phyloP scores from a whole-genome alignment of 1,139 yeast species.

The Nakaseomyces kungkrabaensis region DNA sequence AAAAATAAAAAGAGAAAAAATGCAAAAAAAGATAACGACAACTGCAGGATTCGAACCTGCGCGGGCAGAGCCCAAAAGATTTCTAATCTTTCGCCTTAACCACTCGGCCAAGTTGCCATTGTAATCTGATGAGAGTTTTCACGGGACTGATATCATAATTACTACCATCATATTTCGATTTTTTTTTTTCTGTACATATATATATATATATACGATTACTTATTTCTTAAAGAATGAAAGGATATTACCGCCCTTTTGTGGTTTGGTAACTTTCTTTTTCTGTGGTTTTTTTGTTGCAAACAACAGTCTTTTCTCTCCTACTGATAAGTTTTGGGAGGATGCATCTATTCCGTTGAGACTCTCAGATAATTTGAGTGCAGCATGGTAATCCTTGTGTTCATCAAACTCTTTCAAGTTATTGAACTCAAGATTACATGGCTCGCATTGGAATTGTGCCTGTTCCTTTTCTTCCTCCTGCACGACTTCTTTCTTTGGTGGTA shows the following conservation, averaged over 20 bases:
- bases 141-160: too few relatives aligned
- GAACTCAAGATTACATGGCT: conserved; percentile 15
- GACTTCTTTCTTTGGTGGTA: neutral
- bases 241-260: neutral
- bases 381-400: conserved; percentile 28
- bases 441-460: conserved; percentile 9
- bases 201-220: neutral
- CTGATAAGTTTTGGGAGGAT: conserved; percentile 18
- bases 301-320: conserved; percentile 25
- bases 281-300: conserved; percentile 6
- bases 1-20: too few relatives aligned
- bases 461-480: neutral
- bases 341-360: conserved; percentile 23
- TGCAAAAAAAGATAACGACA: conserved; percentile 25
- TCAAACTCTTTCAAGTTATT: conserved; percentile 11
- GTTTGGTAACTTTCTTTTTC: neutral
- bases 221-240: conserved; percentile 1
- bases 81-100: conserved; percentile 47
- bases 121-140: neutral
- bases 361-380: conserved; percentile 25
- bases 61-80: conserved; percentile 40
- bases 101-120: conserved; percentile 43
- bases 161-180: neutral
- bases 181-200: neutral
- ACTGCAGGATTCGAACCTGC: conserved; percentile 34